Conservation (phyloP, 2,329 filamentous ascomycete species). For the Scopulariopsis brevicaulis region DNA sequence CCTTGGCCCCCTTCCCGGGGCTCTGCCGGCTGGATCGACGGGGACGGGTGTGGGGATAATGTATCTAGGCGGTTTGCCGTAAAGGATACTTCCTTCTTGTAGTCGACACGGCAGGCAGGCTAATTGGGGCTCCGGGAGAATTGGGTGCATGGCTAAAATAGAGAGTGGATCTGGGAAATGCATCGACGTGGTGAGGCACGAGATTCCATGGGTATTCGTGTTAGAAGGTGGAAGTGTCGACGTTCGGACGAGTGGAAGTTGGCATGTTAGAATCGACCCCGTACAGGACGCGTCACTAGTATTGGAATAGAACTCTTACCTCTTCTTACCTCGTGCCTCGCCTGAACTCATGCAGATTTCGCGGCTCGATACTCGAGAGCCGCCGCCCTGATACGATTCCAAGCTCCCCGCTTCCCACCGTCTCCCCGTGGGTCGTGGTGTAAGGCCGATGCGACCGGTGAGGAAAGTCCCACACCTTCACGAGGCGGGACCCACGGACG, state of each 20-base stretch:
- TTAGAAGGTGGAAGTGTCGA: background rate
- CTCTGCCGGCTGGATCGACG: background rate
- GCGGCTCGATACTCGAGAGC: background rate
- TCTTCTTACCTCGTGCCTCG: background rate
- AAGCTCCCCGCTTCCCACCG: background rate
- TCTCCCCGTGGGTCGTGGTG: background rate
- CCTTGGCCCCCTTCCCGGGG: background rate
- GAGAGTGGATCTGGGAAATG: background rate
- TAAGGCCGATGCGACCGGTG: background rate
- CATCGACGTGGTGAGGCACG: background rate
- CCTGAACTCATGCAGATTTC: background rate
- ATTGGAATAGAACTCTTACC: background rate
- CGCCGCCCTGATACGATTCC: background rate
- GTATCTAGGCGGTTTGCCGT: background rate
- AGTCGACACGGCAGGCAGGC: background rate
- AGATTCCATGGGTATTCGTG: background rate
- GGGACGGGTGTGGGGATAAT: background rate
- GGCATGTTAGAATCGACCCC: background rate
- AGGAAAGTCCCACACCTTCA: background rate
- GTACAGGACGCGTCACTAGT: background rate
- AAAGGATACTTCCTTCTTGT: background rate
- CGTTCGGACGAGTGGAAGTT: background rate
- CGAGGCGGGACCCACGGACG: background rate
- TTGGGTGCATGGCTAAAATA: background rate
- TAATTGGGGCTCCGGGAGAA: background rate